Base-by-base conservation (phyloP, 768 basidiomycete species). In the Psilocybe cubensis region DNA sequence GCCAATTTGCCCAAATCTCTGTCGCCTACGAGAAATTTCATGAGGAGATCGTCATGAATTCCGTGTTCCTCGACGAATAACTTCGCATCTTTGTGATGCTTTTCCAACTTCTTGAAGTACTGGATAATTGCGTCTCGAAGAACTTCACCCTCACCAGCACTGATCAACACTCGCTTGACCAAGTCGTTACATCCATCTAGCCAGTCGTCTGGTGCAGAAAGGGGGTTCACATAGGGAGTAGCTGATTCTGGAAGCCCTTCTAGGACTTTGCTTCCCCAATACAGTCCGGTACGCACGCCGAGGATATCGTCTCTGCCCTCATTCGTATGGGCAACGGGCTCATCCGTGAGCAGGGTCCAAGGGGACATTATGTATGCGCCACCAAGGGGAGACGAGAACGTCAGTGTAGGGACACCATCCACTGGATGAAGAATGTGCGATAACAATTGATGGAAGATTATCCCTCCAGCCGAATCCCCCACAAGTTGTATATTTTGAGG, bases 391-490 rank as follows among this genome's bases (percentile, higher is more conserved):
- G 33, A 5, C 7, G 7, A 18, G 24, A 52, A 24, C 21, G 21
- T 52, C 35, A 52, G n/a, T 2, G 23, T 14, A 2, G 24, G 50
- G 17, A 41, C 47, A 3, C 47, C 51, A 20, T 60, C 40, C 17
- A 67, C 61, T 4, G 73, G 73, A 52, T 71, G 72, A 3, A 74
- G 68, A 14, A 70, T 62, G 51, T 72, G 68, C 1, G 70, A 68
- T 17, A 74, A 38, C 33, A 72, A 47, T 52, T 68, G 63, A 17
- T 70, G 57, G 8, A 66, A 58, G 41, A 76, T 67, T 49, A 71
- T 68, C 2, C 56, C 73, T 11, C 73, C 73, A 8, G 74, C 74
- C 6, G 74, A 76, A 38, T 76, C 74, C 3, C 72, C 71, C 1
- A 65, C 63, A 2, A 76, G 40, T 44, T 70, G 63, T 23, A 76